Evolutionary conservation across 257 asterid species (phyloP), one percentile per base, ranked within the genome.

Genomic region (Lavandula angustifolia): DNA sequence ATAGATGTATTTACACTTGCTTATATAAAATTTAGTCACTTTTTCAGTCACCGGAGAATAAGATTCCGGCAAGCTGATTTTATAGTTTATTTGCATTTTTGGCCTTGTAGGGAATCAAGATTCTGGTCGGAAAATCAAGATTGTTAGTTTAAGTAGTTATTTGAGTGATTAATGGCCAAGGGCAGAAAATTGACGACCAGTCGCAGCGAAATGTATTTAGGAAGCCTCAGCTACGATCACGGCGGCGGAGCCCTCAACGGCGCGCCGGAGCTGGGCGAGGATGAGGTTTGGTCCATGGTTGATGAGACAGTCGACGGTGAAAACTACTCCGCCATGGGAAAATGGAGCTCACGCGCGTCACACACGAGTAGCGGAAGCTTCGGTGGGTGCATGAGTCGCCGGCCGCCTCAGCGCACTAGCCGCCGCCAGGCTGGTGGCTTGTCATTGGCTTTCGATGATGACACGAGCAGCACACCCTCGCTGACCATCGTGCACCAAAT

Each of bases 371-470:
- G 48, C 43, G 80, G 81, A 10, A 62, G 77, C 74, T 58, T 73
- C 34, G 40, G 66, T 3, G 10, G 61, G 27, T 67, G 43, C 33
- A 29, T 32, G 4, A 58, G 73, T 75, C 72, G 60, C 66, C 86
- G 50, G 14, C 77, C 71, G 1, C 54, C 55, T 2, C 77, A 76
- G 4, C 68, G 61, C 1, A 22, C 72, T 0, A 76, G 65, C 76
- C 54, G 44, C 57, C 75, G 80, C 63, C 85, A 71, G 53, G 79
- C 47, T 3, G 96, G 92, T 0, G 96, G 95, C 8, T 42, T 86
- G 59, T 84, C 96, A n/a, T 43, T 86, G 76, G 95, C 92, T 7
- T 86, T 86, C 22, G 88, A 86, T 33, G 88, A 86, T n/a, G 83
- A 82, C 41, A 37, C 9, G 41, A 37, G 64, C 65, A 61, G 42